Conservation (phyloP, 139 green algal genomes). For the Chlorella sorokiniana region DNA sequence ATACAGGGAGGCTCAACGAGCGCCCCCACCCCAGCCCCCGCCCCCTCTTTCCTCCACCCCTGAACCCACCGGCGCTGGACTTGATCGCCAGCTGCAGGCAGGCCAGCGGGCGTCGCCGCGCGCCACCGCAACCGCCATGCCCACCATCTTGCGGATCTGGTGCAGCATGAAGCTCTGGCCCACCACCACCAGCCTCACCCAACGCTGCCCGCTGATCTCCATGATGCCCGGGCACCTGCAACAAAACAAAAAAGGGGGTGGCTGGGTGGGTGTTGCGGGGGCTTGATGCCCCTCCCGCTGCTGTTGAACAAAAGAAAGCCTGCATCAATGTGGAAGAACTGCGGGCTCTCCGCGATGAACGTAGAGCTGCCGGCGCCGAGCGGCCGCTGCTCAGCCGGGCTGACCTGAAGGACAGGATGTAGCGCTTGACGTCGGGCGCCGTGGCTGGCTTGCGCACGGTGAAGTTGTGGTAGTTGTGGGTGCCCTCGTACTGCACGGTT, state of each 20-base stretch:
- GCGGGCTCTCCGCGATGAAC: no score
- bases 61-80: conserved; percentile 14
- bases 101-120: conserved; percentile 50
- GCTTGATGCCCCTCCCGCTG: no score
- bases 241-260: background rate
- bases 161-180: conserved; percentile 94
- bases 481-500: conserved; percentile 74
- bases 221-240: conserved; percentile 43
- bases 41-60: background rate
- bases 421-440: conserved; percentile 62
- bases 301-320: no score
- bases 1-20: no score
- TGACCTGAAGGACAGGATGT: conserved; percentile 76
- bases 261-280: background rate
- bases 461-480: conserved; percentile 96
- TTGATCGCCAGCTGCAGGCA: conserved; percentile 59
- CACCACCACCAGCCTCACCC: conserved; percentile 75
- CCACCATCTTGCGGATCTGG: conserved; percentile 93
- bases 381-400: background rate
- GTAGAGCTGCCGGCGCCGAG: no score
- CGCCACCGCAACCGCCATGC: conserved; percentile 73
- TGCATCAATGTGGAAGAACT: no score
- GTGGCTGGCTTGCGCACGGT: conserved; percentile 55
- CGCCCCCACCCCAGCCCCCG: background rate
- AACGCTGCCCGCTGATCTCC: conserved; percentile 54